phyloP scores from a whole-genome alignment of 2,329 filamentous ascomycete species.

The Escovopsis sp. region DNA sequence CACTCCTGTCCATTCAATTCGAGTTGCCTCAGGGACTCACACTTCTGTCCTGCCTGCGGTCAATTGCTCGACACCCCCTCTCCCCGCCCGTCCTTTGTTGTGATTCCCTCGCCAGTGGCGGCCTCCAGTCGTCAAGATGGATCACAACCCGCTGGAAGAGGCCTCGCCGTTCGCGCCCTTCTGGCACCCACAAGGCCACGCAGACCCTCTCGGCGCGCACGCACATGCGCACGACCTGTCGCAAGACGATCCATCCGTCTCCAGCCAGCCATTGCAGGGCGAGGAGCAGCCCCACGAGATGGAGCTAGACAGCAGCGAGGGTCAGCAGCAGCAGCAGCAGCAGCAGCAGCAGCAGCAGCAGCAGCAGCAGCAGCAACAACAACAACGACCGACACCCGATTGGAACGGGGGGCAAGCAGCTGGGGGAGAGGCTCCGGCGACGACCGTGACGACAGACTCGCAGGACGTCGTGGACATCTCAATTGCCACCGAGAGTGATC shows the following conservation, averaged over 20 bases:
- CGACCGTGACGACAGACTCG: neutral
- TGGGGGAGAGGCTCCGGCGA: too few relatives aligned
- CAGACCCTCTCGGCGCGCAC: neutral
- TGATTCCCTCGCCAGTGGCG: neutral
- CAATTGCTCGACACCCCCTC: too few relatives aligned
- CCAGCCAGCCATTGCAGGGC: slow-evolving; percentile 3
- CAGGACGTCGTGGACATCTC: neutral
- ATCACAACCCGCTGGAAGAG: slow-evolving; percentile 4
- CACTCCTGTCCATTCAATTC: too few relatives aligned
- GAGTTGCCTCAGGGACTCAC: too few relatives aligned
- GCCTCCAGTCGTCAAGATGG: neutral
- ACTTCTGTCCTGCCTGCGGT: too few relatives aligned
- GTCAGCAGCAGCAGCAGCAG: neutral
- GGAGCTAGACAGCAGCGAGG: neutral
- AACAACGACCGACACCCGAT: neutral
- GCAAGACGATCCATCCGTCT: slow-evolving; percentile 1
- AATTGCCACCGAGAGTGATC: neutral
- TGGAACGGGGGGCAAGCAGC: too few relatives aligned
- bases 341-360: neutral
- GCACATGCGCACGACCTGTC: neutral
- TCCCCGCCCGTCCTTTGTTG: too few relatives aligned
- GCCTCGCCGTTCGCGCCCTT: slow-evolving; percentile 3
- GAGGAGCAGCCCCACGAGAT: neutral
- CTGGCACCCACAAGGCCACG: slow-evolving; percentile 1
- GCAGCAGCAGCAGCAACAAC: neutral